Base-by-base conservation (phyloP, 2,329 filamentous ascomycete genomes). In the Colletotrichum nymphaeae region DNA sequence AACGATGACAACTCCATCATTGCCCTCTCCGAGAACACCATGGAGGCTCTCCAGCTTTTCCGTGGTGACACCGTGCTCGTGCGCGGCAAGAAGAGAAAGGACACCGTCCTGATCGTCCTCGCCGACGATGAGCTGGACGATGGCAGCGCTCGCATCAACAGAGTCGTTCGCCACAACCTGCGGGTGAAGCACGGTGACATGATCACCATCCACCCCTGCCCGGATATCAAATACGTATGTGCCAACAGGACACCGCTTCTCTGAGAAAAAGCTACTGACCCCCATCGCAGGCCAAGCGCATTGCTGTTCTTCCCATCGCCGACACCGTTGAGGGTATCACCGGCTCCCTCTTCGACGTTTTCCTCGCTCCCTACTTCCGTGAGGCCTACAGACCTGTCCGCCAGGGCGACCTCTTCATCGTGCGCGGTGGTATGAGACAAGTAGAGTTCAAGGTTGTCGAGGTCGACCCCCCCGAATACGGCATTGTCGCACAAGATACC, bases 1-100 rank as follows among this genome's bases (percentile, higher is more conserved):
- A 99, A 98, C 87, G 97, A 99, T 93, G 97, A 99, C 88, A 99
- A 99, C 92, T 98, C 97, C 76, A 97, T 98, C 85, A 98, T 99
- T 82, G 95, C 95, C 78, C 92, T 99, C 74, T 98, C 97, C 73
- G 98, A 98, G 89, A 95, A 97, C 85, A 98, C 97, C 78, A 99
- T 99, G 97, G 97, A 99, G 86, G 92, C 93, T 74, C 93, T 99
- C 77, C 95, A 98, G 88, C 93, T 99, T 75, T 99, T 99, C 93
- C 94, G 97, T 82, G 97, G 97, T 78, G 97, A 99, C 84, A 99
- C 97, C 77, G 97, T 99, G 67, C 89, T 98, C 73, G 96, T 99
- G 70, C 97, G 97, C 87, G 97, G 97, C 85, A 99, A 99, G 92
- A 99, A 98, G 94, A 92, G 97, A 86, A 98, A 98, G 90, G 97